Percentiles rank a stretch among this genome's conserved stretches.
phyloP scores from a whole-genome alignment of 2,329 filamentous ascomycete species.

The Akanthomyces muscarius region DNA sequence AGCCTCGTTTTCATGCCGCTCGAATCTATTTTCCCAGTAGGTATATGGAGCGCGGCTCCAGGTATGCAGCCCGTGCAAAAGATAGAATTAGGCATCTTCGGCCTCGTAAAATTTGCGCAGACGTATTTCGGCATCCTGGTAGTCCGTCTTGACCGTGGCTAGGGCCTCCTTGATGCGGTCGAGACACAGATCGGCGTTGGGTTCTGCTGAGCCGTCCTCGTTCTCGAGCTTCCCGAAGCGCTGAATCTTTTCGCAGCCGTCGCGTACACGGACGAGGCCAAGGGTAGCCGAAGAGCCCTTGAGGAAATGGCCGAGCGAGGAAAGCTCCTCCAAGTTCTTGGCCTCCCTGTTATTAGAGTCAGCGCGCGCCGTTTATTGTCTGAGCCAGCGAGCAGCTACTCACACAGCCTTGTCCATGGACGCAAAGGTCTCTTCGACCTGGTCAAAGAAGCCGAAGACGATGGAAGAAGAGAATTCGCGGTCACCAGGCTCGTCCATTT shows the following conservation, averaged over 20 bases:
- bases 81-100: conserved; percentile 5
- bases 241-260: conserved; percentile 95
- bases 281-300: conserved; percentile 96
- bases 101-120: conserved; percentile 62
- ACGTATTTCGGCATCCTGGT: conserved; percentile 64
- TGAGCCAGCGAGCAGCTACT: conserved; percentile 35
- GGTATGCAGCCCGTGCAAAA: not conserved
- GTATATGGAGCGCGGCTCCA: not conserved
- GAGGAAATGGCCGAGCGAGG: conserved; percentile 86
- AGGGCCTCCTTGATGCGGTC: conserved; percentile 67
- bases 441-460: conserved; percentile 88
- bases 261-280: conserved; percentile 83
- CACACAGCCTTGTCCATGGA: conserved; percentile 84
- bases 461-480: conserved; percentile 85
- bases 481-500: conserved; percentile 92
- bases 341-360: conserved; percentile 47
- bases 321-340: conserved; percentile 69
- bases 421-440: conserved; percentile 79
- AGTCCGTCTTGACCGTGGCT: conserved; percentile 69
- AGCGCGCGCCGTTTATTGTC: not conserved
- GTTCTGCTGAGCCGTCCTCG: conserved; percentile 64
- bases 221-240: conserved; percentile 83
- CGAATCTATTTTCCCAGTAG: not conserved
- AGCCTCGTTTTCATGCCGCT: not conserved
- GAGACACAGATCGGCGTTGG: conserved; percentile 65